Evolutionary conservation across 495 filamentous ascomycete species (phyloP).

Genomic region (Astrothelium subdiscretum): DNA sequence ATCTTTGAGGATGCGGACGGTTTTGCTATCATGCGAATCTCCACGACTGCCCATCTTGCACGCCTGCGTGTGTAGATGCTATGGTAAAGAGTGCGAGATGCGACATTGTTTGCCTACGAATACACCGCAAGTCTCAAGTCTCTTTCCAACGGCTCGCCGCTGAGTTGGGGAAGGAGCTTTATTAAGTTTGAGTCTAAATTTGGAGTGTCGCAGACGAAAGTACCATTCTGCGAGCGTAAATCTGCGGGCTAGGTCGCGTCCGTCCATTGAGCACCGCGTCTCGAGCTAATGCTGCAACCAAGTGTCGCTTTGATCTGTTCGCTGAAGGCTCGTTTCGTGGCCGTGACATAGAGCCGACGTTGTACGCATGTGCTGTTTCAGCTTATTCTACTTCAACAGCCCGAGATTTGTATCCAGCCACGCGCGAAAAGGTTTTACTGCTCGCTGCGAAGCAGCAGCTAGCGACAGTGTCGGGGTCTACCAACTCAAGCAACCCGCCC

Average conservation of each 20-base stretch:
- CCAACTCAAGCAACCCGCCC: not conserved
- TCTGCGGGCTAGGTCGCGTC: not conserved
- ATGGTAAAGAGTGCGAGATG: not conserved
- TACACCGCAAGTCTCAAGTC: not conserved
- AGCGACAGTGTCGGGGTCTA: not conserved
- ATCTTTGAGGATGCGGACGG: conserved; percentile 8
- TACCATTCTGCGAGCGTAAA: not conserved
- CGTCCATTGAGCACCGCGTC: not conserved
- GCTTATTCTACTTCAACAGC: not conserved
- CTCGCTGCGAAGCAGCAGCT: not conserved
- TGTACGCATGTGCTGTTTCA: not conserved
- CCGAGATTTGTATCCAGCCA: not conserved
- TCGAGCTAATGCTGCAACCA: too few relatives aligned
- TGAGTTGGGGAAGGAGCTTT: not conserved
- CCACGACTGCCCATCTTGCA: conserved; percentile 1
- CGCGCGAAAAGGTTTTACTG: not conserved
- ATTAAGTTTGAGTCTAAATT: not conserved
- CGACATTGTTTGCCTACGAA: not conserved
- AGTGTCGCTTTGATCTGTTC: too few relatives aligned
- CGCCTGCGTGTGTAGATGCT: not conserved
- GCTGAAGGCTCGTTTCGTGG: too few relatives aligned
- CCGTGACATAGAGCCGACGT: not conserved
- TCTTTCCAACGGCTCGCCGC: not conserved
- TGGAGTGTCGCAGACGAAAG: not conserved
- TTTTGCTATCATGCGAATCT: conserved; percentile 8